phyloP scores from a whole-genome alignment of 352 stramenopile species.

The Hyaloperonospora brassicae region DNA sequence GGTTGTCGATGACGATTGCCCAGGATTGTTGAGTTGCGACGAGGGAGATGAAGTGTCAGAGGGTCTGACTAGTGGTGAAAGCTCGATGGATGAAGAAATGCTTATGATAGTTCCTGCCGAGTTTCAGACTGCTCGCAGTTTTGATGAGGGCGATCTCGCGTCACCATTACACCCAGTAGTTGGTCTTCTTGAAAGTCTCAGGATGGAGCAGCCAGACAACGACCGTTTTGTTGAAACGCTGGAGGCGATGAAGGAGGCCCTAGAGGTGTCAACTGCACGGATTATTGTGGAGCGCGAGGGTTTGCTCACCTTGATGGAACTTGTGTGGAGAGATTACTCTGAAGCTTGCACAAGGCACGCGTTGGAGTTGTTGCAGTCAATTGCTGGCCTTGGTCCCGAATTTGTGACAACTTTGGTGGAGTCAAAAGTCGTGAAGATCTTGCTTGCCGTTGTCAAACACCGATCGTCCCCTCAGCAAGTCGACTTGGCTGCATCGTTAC shows the following conservation, averaged over 20 bases:
- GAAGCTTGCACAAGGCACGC: slow-evolving; percentile 28
- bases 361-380: slow-evolving; percentile 35
- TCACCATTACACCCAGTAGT: slow-evolving; percentile 15
- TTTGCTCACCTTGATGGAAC: slow-evolving; percentile 31
- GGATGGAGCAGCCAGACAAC: slow-evolving; percentile 21
- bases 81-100: slow-evolving; percentile 19
- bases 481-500: slow-evolving; percentile 39
- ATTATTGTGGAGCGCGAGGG: slow-evolving; percentile 35
- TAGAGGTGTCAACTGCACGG: slow-evolving; percentile 26
- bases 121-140: slow-evolving; percentile 32
- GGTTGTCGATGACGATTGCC: slow-evolving; percentile 5
- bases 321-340: slow-evolving; percentile 38
- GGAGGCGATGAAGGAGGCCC: slow-evolving; percentile 24
- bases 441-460: slow-evolving; percentile 39
- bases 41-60: slow-evolving; percentile 15
- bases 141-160: slow-evolving; percentile 22
- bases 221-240: slow-evolving; percentile 26
- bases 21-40: slow-evolving; percentile 6
- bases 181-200: slow-evolving; percentile 26
- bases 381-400: slow-evolving; percentile 27
- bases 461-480: slow-evolving; percentile 35
- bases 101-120: slow-evolving; percentile 27
- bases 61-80: slow-evolving; percentile 13
- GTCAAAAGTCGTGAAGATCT: slow-evolving; percentile 37
- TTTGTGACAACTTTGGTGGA: slow-evolving; percentile 38